Base-by-base conservation (phyloP, 1,284 basidiomycete genomes). In the Ustilago cynodontis region DNA sequence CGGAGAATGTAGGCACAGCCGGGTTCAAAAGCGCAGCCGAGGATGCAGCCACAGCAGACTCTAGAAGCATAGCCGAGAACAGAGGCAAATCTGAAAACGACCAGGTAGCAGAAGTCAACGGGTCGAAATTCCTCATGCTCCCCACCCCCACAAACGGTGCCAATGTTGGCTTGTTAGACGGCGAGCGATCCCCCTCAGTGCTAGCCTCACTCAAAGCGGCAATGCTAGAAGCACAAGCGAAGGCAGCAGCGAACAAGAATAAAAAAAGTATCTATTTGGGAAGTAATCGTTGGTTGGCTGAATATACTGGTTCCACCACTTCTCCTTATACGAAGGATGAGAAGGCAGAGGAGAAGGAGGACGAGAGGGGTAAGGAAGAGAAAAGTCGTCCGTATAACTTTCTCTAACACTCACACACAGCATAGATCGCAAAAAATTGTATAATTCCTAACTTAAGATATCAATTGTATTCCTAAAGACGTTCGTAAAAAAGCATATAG, bases 401-500 rank as follows among this genome's bases (percentile, higher is more conserved):
- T 26, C 55, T 71, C 43, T 71, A 28, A 39, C 41, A 43, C 24
- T 11, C 52, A 24, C 59, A 39, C 28, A 49, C 50, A 67, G 37
- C 26, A 43, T 13, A 53, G n/a, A n/a, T n/a, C n/a, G 22, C 35
- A 14, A 6, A 33, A 37, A 26, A 18, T n/a, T 31, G 29, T 52
- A 50, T 50, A 22, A 50, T 50, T 29, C 28, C 24, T 52, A n/a
- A n/a, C n/a, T 33, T 26, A 7, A 33, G 10, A 52, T 9, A 33
- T 52, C 22, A 1, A 41, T 20, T 22, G 35, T 43, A 33, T 55
- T 26, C 39, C 24, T 29, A 69, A 18, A 69, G 18, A 45, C 92
- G 89, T 87, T 94, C 93, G 84, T 94, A 94, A 90, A 94, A 92
- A 86, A 93, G 92, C 68, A 97, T 90, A 86, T 97, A 98, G 24